These are phyloP conservation scores for Saturnispora diversa DNA, from an alignment of 805 yeast species.

Conservation along the genomic window DNA sequence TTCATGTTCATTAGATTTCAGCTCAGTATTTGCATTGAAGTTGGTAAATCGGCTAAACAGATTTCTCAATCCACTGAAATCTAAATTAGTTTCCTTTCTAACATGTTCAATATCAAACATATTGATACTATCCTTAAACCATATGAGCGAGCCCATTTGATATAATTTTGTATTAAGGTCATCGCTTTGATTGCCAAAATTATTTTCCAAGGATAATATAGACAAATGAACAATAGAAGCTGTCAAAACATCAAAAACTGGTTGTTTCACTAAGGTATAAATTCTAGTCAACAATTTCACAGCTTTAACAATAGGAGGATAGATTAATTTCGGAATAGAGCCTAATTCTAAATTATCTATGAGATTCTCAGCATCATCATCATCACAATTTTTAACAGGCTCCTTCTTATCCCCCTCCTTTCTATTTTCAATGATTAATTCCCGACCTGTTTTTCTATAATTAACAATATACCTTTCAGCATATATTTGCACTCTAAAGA, in stretches of 20 bases:
- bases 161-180: constrained; percentile 60
- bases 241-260: constrained; percentile 82
- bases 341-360: constrained; percentile 7
- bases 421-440: constrained; percentile 51
- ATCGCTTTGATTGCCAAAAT: constrained; percentile 36
- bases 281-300: constrained; percentile 65
- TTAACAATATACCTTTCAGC: constrained; percentile 61
- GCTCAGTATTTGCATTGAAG: neutral
- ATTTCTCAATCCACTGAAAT: constrained; percentile 65
- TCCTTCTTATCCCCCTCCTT: neutral
- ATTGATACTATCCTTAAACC: constrained; percentile 58
- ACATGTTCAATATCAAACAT: constrained; percentile 75
- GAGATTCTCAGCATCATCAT: constrained; percentile 8
- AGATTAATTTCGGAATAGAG: constrained; percentile 25
- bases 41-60: constrained; percentile 29
- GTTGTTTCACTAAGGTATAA: constrained; percentile 68
- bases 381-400: neutral
- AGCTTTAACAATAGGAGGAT: constrained; percentile 66
- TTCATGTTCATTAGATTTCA: constrained; percentile 13
- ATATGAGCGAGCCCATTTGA: constrained; percentile 61
- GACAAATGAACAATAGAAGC: constrained; percentile 79
- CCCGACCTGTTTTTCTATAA: constrained; percentile 61
- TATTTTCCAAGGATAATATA: constrained; percentile 50
- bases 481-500: constrained; percentile 67
- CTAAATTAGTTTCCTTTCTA: constrained; percentile 64